Conservation (phyloP, 768 basidiomycete genomes). For the Rossbeevera mucosa region DNA sequence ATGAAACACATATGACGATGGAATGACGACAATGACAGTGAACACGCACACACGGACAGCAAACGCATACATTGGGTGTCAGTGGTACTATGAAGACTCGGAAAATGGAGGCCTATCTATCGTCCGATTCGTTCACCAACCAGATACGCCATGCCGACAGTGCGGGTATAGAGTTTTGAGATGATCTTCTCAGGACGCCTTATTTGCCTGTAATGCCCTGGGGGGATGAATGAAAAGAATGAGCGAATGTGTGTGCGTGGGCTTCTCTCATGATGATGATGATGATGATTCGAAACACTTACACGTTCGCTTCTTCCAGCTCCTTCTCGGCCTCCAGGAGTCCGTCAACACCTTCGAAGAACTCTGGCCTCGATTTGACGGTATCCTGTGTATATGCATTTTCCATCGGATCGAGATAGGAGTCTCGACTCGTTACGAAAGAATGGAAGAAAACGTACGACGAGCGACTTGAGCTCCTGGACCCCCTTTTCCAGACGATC, state of each 20-base stretch:
- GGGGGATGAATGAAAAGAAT: slow-evolving; percentile 24
- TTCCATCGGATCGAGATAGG: slow-evolving; percentile 5
- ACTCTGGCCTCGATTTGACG: slow-evolving; percentile 24
- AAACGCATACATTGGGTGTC: slow-evolving; percentile 16
- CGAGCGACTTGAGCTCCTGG: slow-evolving; percentile 58
- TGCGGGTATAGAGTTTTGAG: slow-evolving; percentile 16
- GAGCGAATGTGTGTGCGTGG: slow-evolving; percentile 7
- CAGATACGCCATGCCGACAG: slow-evolving; percentile 5
- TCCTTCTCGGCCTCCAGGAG: slow-evolving; percentile 56
- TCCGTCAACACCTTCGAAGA: slow-evolving; percentile 33
- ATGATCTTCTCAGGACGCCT: slow-evolving; percentile 18
- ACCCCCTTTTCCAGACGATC: slow-evolving; percentile 57
- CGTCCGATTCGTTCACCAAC: background rate
- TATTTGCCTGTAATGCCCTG: slow-evolving; percentile 14
- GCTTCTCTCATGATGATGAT: background rate
- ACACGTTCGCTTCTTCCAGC: slow-evolving; percentile 49
- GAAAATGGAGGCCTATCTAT: slow-evolving; percentile 1
- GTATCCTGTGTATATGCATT: slow-evolving; percentile 21
- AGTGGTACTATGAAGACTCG: slow-evolving; percentile 15
- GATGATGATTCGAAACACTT: slow-evolving; percentile 25
- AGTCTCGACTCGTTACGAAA: slow-evolving; percentile 13
- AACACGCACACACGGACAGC: background rate
- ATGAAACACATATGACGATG: slow-evolving; percentile 2
- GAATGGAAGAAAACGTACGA: slow-evolving; percentile 49
- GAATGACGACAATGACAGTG: slow-evolving; percentile 1